phyloP scores from a whole-genome alignment of 257 asterid genomes.

The Cinchona pubescens region DNA sequence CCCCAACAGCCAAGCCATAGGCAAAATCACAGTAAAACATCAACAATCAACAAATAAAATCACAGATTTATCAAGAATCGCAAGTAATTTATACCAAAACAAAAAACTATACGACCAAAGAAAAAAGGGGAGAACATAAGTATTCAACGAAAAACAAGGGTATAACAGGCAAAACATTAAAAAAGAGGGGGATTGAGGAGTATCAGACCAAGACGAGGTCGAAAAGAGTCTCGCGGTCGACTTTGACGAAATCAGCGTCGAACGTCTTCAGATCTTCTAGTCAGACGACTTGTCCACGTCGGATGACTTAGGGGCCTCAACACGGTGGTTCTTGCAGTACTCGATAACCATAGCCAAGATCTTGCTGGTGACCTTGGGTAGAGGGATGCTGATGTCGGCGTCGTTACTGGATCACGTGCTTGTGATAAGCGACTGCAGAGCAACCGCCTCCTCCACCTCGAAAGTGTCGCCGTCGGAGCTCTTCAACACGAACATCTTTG shows the following conservation, averaged over 20 bases:
- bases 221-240: constrained; percentile 53
- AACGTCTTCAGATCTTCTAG: constrained; percentile 42
- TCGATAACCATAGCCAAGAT: constrained; percentile 58
- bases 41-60: neutral
- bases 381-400: constrained; percentile 42
- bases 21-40: neutral
- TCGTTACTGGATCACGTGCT: constrained; percentile 50
- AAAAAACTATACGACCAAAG: neutral
- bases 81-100: neutral
- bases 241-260: constrained; percentile 54
- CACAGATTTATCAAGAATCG: neutral
- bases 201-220: constrained; percentile 52
- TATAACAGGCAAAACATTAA: neutral
- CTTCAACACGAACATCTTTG: constrained; percentile 39
- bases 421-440: constrained; percentile 47
- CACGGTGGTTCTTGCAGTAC: constrained; percentile 59
- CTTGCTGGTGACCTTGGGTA: constrained; percentile 57
- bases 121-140: neutral
- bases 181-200: no score
- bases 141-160: constrained; percentile 3
- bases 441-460: constrained; percentile 48
- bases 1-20: neutral
- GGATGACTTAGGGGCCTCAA: constrained; percentile 33
- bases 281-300: constrained; percentile 34
- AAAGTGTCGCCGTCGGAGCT: constrained; percentile 59